Conservation (phyloP, 805 yeast species). For the Wickerhamiella dianesei region DNA sequence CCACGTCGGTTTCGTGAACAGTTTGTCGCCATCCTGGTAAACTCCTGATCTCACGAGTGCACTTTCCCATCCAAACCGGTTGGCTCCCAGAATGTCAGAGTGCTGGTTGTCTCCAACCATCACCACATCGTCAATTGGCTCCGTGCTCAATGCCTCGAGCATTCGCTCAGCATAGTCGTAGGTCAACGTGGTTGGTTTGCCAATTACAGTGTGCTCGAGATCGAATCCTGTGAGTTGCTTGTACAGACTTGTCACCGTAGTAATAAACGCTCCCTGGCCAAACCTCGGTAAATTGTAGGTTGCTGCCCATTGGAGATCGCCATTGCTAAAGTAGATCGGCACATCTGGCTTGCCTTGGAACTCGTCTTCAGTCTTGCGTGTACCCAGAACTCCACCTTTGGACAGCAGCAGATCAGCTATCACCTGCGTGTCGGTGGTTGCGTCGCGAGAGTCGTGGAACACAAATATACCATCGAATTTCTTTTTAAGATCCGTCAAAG, state of each 20-base stretch:
- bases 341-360: conserved; percentile 57
- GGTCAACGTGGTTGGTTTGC: conserved; percentile 82
- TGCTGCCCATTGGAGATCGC: conserved; percentile 89
- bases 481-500: conserved; percentile 44
- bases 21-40: conserved; percentile 39
- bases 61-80: conserved; percentile 76
- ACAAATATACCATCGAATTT: conserved; percentile 71
- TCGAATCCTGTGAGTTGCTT: conserved; percentile 75
- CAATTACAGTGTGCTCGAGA: conserved; percentile 67
- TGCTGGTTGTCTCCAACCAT: conserved; percentile 98
- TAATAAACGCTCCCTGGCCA: conserved; percentile 92
- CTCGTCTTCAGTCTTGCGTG: conserved; percentile 27
- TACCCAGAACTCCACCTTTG: conserved; percentile 73
- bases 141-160: conserved; percentile 45
- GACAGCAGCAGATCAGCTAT: conserved; percentile 68
- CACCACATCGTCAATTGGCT: conserved; percentile 41
- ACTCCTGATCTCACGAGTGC: conserved; percentile 83
- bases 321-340: conserved; percentile 73
- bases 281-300: conserved; percentile 69
- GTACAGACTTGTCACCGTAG: conserved; percentile 71
- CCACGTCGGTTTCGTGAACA: conserved; percentile 34
- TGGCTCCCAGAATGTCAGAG: conserved; percentile 83
- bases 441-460: conserved; percentile 77
- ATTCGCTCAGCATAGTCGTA: conserved; percentile 73
- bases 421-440: conserved; percentile 80